Conservation (phyloP, 2,329 filamentous ascomycete species). For the Fusarium sp. region DNA sequence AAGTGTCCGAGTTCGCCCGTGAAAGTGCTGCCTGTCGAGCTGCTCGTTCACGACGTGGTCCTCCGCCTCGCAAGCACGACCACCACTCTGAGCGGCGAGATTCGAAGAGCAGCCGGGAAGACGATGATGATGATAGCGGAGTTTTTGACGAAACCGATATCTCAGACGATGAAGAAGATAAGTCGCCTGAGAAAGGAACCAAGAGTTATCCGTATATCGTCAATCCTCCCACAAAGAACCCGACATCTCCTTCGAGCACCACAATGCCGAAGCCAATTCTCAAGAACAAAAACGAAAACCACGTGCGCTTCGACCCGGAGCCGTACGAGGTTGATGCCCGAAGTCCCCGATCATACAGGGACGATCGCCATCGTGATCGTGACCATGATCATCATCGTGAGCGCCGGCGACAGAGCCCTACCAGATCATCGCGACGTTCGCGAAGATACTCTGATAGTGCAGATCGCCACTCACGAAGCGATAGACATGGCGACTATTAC, state of each 20-base stretch:
- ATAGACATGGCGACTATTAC: conserved; percentile 51
- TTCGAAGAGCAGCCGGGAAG: conserved; percentile 49
- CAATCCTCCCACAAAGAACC: conserved; percentile 47
- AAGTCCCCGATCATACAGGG: conserved; percentile 43
- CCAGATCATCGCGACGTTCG: conserved; percentile 36
- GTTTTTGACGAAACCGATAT: conserved; percentile 46
- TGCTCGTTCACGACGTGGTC: conserved; percentile 43
- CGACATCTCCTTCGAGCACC: conserved; percentile 49
- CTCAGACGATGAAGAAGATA: conserved; percentile 49
- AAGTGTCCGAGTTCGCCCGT: conserved; percentile 63
- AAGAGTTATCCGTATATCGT: conserved; percentile 52
- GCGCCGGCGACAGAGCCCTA: conserved; percentile 22
- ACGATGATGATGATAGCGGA: conserved; percentile 45
- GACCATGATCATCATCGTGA: conserved; percentile 43
- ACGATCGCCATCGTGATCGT: conserved; percentile 47
- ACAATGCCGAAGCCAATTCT: conserved; percentile 66
- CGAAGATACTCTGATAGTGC: conserved; percentile 43
- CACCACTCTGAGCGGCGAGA: conserved; percentile 37
- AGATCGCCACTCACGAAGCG: conserved; percentile 39
- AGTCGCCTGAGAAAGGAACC: conserved; percentile 43
- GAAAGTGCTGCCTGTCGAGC: conserved; percentile 59
- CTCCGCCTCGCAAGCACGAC: conserved; percentile 17
- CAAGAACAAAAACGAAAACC: conserved; percentile 68
- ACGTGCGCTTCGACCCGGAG: conserved; percentile 63
- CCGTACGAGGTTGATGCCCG: conserved; percentile 55